These are phyloP conservation scores for Schoenoplectus tabernaemontani DNA, from an alignment of 202 grass and related monocot genomes.

Conservation along the genomic window DNA sequence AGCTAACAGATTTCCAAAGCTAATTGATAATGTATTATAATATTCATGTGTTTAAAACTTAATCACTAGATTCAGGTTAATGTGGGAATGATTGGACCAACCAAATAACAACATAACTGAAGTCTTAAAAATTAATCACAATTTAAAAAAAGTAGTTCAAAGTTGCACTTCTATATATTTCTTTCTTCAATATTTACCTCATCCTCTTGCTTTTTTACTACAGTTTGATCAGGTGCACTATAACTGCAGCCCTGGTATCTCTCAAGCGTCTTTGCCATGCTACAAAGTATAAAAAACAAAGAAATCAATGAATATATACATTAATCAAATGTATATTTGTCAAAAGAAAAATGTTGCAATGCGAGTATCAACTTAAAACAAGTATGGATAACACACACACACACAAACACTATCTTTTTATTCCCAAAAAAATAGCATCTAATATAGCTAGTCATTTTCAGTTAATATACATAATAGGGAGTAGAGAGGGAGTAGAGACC, in stretches of 20 bases:
- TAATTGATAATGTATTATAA: no score
- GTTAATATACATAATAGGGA: neutral
- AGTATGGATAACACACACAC: neutral
- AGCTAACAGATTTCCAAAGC: neutral
- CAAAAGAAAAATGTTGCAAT: neutral
- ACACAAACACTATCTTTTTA: no score
- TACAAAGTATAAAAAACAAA: slow-evolving; percentile 23
- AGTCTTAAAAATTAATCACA: neutral
- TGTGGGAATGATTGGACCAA: neutral
- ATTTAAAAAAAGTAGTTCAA: neutral
- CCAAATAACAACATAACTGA: neutral
- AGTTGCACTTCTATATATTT: neutral
- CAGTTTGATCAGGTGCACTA: slow-evolving; percentile 45
- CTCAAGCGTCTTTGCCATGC: slow-evolving; percentile 73
- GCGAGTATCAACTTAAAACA: neutral
- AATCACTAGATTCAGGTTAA: neutral
- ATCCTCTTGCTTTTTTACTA: slow-evolving; percentile 69
- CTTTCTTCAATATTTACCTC: slow-evolving; percentile 31
- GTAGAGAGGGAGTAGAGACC: no score
- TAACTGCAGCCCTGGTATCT: slow-evolving; percentile 70
- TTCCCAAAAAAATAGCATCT: no score
- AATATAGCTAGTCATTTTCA: no score
- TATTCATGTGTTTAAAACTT: no score
- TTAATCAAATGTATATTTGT: neutral
- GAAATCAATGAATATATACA: neutral